Percentiles rank a stretch among this genome's conserved stretches.
These are phyloP conservation scores for Aschersonia sp. DNA, from an alignment of 2,329 filamentous ascomycete species.

Conservation along the genomic window DNA sequence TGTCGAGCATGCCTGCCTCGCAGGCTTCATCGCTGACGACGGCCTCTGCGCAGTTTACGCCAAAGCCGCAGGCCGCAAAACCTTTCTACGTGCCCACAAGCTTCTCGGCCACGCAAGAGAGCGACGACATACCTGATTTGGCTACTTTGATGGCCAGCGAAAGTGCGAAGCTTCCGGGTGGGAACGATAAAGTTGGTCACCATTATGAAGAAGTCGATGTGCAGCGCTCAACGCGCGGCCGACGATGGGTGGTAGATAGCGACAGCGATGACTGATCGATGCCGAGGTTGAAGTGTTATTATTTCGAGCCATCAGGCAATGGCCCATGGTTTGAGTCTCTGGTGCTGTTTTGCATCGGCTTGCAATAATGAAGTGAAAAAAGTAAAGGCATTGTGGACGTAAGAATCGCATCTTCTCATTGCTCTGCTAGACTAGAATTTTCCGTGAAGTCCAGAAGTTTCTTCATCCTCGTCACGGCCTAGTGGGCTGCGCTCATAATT, in stretches of 20 bases:
- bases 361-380: too few species aligned
- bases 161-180: background rate
- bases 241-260: constrained; percentile 15
- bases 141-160: constrained; percentile 12
- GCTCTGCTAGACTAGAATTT: too few species aligned
- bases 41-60: constrained; percentile 7
- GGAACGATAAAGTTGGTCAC: background rate
- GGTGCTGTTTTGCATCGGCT: too few species aligned
- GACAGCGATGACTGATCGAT: constrained; percentile 11
- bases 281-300: too few species aligned
- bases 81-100: constrained; percentile 23
- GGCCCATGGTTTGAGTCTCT: too few species aligned
- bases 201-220: constrained; percentile 8
- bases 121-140: constrained; percentile 22
- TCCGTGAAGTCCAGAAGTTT: too few species aligned
- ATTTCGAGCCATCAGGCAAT: too few species aligned
- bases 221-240: constrained; percentile 10
- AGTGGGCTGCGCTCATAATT: too few species aligned
- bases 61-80: constrained; percentile 7
- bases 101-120: constrained; percentile 25
- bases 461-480: too few species aligned
- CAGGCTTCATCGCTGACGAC: constrained; percentile 13
- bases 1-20: constrained; percentile 21
- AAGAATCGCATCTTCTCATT: too few species aligned
- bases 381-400: too few species aligned